Percentiles rank a stretch among this genome's conserved stretches.
Conservation (phyloP, 1,284 basidiomycete species). For the Apiotrichum brassicae region DNA sequence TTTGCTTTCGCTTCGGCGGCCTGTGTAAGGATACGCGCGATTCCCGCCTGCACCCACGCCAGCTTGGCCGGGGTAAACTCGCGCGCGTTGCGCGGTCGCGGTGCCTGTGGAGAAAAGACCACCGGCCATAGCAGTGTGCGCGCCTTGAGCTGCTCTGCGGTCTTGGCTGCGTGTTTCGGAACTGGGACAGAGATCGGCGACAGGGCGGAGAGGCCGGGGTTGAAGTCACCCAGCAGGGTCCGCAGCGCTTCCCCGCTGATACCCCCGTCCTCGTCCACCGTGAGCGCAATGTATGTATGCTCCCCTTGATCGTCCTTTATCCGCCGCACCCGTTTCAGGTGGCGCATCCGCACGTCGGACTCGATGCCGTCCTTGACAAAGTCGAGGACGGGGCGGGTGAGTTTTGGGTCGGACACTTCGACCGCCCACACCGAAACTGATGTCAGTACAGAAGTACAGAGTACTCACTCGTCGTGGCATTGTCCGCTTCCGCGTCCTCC, state of each 20-base stretch:
- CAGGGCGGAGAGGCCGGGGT: slow-evolving; percentile 41
- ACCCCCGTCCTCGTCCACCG: slow-evolving; percentile 17
- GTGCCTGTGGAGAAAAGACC: slow-evolving; percentile 62
- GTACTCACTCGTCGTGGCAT: slow-evolving; percentile 27
- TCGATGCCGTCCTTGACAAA: slow-evolving; percentile 12
- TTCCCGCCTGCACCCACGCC: slow-evolving; percentile 67
- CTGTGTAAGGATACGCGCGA: slow-evolving; percentile 53
- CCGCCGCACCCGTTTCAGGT: slow-evolving; percentile 65
- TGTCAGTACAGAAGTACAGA: slow-evolving; percentile 1
- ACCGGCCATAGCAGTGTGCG: slow-evolving; percentile 78
- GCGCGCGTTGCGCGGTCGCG: slow-evolving; percentile 52
- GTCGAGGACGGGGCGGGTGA: slow-evolving; percentile 9
- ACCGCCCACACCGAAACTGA: slow-evolving; percentile 72
- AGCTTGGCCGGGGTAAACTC: slow-evolving; percentile 61
- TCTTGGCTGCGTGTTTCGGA: slow-evolving; percentile 66
- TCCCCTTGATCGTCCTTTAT: slow-evolving; percentile 9
- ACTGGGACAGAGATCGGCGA: slow-evolving; percentile 58
- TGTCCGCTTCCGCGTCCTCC: slow-evolving; percentile 26
- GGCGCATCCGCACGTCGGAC: slow-evolving; percentile 55
- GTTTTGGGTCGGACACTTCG: slow-evolving; percentile 61
- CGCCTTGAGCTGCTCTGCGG: slow-evolving; percentile 57
- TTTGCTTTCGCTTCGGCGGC: slow-evolving; percentile 50
- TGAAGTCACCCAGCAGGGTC: slow-evolving; percentile 41
- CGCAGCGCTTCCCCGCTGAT: slow-evolving; percentile 22
- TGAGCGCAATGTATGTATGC: slow-evolving; percentile 25